Conservation (phyloP, 139 green algal genomes). For the Haematococcus lacustris region DNA sequence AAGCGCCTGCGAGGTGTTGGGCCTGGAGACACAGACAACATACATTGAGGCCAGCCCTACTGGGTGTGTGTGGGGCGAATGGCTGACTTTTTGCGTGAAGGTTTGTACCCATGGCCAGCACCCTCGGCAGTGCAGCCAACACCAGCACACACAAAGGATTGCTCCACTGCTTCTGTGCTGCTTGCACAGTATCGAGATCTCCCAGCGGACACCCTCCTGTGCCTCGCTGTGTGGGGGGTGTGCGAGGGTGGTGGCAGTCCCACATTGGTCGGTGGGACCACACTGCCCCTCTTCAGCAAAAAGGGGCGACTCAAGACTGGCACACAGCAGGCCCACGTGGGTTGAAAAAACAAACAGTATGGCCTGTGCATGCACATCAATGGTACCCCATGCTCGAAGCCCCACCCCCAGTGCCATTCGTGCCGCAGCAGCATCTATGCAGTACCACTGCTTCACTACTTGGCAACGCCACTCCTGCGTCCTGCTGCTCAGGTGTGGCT, state of each 20-base stretch:
- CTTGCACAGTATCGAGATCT: constrained; percentile 73
- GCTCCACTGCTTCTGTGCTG: not conserved
- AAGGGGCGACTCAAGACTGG: constrained; percentile 79
- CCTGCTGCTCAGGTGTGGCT: constrained; percentile 33
- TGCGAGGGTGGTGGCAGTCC: constrained; percentile 21
- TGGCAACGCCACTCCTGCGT: not conserved
- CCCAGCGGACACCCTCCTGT: constrained; percentile 56
- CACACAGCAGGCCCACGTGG: constrained; percentile 53
- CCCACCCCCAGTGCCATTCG: not conserved
- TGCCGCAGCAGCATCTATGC: too few relatives aligned
- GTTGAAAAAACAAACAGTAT: not conserved
- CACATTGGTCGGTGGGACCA: constrained; percentile 46
- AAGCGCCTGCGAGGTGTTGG: constrained; percentile 42
- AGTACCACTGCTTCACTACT: not conserved
- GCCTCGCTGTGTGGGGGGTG: constrained; percentile 57
- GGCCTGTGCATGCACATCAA: not conserved
- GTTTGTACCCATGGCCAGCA: constrained; percentile 1
- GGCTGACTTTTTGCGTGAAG: constrained; percentile 70
- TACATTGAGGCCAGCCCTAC: constrained; percentile 32
- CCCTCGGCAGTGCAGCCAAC: not conserved
- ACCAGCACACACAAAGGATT: not conserved
- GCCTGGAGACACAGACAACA: constrained; percentile 37
- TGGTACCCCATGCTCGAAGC: not conserved
- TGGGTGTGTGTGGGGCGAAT: constrained; percentile 55
- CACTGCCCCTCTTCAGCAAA: constrained; percentile 80